Evolutionary conservation across 192 early-diverging fungal genomes (phyloP).

Genomic region (Geranomyces michiganensis): DNA sequence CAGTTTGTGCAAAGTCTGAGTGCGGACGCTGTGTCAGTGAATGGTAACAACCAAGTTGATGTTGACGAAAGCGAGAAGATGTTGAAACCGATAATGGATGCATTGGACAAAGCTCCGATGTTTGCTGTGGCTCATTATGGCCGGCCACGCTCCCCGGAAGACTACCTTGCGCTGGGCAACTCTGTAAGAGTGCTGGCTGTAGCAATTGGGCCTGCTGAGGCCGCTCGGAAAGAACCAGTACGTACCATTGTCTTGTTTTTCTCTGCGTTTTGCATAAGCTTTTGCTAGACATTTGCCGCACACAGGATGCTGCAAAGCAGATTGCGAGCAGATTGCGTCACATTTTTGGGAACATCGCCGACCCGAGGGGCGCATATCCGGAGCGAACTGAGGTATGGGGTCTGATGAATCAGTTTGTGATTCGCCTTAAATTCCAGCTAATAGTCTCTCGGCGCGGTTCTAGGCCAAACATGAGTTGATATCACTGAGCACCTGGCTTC

Average conservation of each 20-base stretch:
- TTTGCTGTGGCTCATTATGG: slow-evolving; percentile 3
- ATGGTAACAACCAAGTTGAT: not conserved
- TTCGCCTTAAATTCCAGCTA: not conserved
- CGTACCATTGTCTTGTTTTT: not conserved
- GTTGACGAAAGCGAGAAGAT: not conserved
- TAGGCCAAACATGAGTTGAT: slow-evolving; percentile 30
- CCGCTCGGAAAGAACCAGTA: not conserved
- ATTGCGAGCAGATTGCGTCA: slow-evolving; percentile 17
- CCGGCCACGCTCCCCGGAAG: not conserved
- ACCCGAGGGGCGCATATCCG: slow-evolving; percentile 19
- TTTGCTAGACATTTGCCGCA: too few relatives aligned
- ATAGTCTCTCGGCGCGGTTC: not conserved
- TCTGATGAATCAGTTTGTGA: not conserved
- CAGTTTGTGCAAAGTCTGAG: not conserved
- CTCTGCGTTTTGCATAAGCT: too few relatives aligned
- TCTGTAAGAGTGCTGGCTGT: slow-evolving; percentile 8
- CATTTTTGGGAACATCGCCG: slow-evolving; percentile 24
- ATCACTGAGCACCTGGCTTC: slow-evolving; percentile 18
- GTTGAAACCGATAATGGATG: not conserved
- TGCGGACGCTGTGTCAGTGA: not conserved
- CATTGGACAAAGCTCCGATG: not conserved
- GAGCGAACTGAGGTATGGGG: slow-evolving; percentile 21
- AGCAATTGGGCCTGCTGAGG: slow-evolving; percentile 6
- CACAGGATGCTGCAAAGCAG: not conserved
- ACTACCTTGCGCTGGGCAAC: slow-evolving; percentile 1